Evolutionary conservation across 2,329 filamentous ascomycete species (phyloP).

Genomic region (Xylaria sp.): DNA sequence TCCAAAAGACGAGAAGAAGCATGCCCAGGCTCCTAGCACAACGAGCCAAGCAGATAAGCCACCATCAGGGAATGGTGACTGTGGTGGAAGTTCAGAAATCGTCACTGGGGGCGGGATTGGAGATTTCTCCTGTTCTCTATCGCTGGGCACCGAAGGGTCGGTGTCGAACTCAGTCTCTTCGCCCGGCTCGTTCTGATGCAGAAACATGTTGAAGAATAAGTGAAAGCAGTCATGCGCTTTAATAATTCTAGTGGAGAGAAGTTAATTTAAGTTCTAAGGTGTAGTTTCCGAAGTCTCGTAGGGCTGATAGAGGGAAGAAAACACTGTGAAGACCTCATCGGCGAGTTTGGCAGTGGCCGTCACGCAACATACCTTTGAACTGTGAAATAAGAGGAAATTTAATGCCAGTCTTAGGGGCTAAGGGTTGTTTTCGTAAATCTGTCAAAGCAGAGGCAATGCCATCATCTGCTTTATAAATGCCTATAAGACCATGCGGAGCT

Average conservation of each 20-base stretch:
- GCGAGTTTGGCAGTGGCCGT: background rate
- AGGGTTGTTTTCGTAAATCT: background rate
- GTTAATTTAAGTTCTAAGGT: too few species aligned
- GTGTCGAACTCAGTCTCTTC: background rate
- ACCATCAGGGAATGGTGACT: constrained; percentile 15
- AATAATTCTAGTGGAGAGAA: background rate
- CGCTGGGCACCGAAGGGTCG: background rate
- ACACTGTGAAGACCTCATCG: background rate
- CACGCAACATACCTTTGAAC: background rate
- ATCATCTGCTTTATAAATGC: background rate
- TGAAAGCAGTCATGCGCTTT: background rate
- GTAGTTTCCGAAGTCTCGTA: background rate
- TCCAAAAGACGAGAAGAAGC: constrained; percentile 21
- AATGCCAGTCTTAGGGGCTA: background rate
- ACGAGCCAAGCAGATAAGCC: constrained; percentile 12
- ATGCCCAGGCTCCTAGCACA: constrained; percentile 17
- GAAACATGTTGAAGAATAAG: background rate
- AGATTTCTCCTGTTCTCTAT: constrained; percentile 4
- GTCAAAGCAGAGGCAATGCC: background rate
- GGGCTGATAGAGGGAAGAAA: background rate
- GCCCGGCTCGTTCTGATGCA: background rate
- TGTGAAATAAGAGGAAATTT: background rate
- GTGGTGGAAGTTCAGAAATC: background rate
- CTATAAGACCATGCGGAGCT: background rate
- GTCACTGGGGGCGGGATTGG: background rate